These are phyloP conservation scores for Alternaria panax DNA, from an alignment of 2,329 filamentous ascomycete species.

Conservation along the genomic window DNA sequence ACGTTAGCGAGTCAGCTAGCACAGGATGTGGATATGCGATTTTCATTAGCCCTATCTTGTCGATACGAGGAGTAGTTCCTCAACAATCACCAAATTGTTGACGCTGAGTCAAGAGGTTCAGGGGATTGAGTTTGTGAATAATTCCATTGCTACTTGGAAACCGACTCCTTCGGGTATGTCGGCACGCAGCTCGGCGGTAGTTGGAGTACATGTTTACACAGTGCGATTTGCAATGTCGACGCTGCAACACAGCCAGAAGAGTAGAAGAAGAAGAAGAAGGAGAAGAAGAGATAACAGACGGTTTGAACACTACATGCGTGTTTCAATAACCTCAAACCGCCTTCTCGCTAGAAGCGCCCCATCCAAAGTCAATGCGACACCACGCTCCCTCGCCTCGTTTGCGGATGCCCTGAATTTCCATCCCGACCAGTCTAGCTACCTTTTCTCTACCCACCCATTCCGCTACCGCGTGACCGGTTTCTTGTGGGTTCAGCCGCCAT, in stretches of 20 bases:
- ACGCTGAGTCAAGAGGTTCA: background rate
- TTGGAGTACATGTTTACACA: background rate
- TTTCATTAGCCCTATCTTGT: background rate
- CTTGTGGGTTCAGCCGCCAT: conserved; percentile 29
- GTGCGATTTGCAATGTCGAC: background rate
- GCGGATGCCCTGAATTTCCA: conserved; percentile 41
- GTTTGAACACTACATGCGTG: background rate
- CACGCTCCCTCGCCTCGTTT: conserved; percentile 35
- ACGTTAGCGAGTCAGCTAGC: background rate
- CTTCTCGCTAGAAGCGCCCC: conserved; percentile 27
- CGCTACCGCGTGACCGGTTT: conserved; percentile 29
- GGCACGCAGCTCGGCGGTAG: background rate
- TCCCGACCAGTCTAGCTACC: conserved; percentile 39
- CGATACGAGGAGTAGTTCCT: conserved; percentile 1
- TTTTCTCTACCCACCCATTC: conserved; percentile 53
- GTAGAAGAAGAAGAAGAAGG: background rate
- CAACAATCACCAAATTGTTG: background rate
- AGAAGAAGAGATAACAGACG: background rate
- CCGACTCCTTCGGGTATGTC: too few species aligned
- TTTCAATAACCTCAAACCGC: background rate
- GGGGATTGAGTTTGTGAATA: background rate
- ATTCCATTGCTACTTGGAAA: background rate
- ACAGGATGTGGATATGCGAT: background rate
- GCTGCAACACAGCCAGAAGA: background rate
- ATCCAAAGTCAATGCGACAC: conserved; percentile 49